Base-by-base conservation (phyloP, 1,139 yeast species). In the Geotrichum aggregatum region DNA sequence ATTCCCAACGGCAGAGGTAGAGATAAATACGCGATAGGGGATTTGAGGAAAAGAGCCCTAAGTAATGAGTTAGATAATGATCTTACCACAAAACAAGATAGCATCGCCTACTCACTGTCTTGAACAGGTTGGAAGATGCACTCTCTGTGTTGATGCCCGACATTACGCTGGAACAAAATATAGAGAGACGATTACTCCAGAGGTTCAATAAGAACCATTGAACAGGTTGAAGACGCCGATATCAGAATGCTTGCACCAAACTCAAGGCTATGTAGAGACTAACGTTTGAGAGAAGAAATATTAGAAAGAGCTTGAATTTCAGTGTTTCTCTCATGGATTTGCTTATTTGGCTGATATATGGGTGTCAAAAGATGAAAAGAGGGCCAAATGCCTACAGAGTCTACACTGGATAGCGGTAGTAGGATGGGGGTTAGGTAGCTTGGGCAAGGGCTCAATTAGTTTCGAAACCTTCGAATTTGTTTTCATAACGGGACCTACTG, bases 1-100 rank as follows among this genome's bases (percentile, higher is more conserved):
- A 55, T 50, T 64, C 57, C 58, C 56, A 24, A 44, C 50, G 8
- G 65, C 57, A 30, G 71, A 60, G 8, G 71, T 59, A 54, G 71
- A 74, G 36, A 76, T 71, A 54, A 67, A 64, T 11, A 65, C 65
- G 24, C 63, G 52, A 52, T 66, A 66, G 22, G 65, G 63, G 16
- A 66, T 62, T 54, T 65, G 66, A 10, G 61, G 52, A 45, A 59
- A 63, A 11, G 55, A 59, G 26, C 65, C 65, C 66, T 64, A 46
- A 7, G 33, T 26, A 33, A 38, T 26, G 2, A 36, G 46, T 43
- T 51, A 40, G 28, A 40, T 8, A 26, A 16, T 22, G 18, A n/a
- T 2, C 6, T 4, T 33, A 18, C 3, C 24, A n/a, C 22, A 6
- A 22, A 26, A 14, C 5, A 24, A 24, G 28, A 24, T 24, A n/a